phyloP scores from a whole-genome alignment of 192 early-diverging fungal species.

The Glomus cerebriforme region DNA sequence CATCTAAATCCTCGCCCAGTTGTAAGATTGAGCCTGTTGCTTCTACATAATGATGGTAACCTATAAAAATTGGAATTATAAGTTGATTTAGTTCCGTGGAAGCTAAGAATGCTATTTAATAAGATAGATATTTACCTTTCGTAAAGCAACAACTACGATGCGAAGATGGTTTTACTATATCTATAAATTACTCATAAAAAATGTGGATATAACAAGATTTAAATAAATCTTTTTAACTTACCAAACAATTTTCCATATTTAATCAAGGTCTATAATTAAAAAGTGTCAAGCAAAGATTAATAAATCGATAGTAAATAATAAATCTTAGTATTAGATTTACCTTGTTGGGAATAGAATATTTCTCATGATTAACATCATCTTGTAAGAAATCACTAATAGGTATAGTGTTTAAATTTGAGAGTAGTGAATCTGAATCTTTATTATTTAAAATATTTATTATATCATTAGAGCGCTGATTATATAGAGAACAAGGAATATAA shows the following conservation, averaged over 20 bases:
- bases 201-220: too few relatives aligned
- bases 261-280: slow-evolving; percentile 39
- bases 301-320: not conserved
- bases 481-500: slow-evolving; percentile 12
- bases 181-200: slow-evolving; percentile 22
- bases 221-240: not conserved
- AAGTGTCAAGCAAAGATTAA: not conserved
- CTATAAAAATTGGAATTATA: slow-evolving; percentile 28
- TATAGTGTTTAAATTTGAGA: slow-evolving; percentile 35
- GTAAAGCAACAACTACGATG: slow-evolving; percentile 79
- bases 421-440: slow-evolving; percentile 15
- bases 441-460: slow-evolving; percentile 34
- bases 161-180: slow-evolving; percentile 67
- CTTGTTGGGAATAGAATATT: slow-evolving; percentile 54
- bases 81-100: too few relatives aligned
- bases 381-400: slow-evolving; percentile 34
- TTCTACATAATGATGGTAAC: slow-evolving; percentile 71
- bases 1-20: slow-evolving; percentile 49
- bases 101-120: too few relatives aligned
- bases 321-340: not conserved
- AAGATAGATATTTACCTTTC: slow-evolving; percentile 48
- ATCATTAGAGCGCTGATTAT: slow-evolving; percentile 17
- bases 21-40: slow-evolving; percentile 60
- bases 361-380: slow-evolving; percentile 35
- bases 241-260: slow-evolving; percentile 57